Base-by-base conservation (phyloP, 805 yeast species). In the Cyberlindnera mycetangii region DNA sequence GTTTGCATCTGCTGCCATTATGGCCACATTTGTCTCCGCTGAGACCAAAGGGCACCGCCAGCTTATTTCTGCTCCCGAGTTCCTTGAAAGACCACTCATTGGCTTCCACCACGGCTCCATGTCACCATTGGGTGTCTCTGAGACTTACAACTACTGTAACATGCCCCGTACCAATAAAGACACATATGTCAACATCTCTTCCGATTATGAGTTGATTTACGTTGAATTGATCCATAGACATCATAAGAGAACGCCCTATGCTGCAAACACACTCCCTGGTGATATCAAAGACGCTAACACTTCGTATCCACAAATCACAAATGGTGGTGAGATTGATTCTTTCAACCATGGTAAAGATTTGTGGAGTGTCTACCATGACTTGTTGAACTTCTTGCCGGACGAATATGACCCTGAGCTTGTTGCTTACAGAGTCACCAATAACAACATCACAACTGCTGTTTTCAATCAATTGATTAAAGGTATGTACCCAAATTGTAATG, bases 201-300 rank as follows among this genome's bases (percentile, higher is more conserved):
- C 54, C 21, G 53, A 52, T 5, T 69, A 63, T 44, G 55, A 54
- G 25, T 41, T 70, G 35, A 51, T 58, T 12, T 69, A 67, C 41
- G 70, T 70, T 19, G 74, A 71, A 44, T 49, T 68, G 37, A 58
- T 70, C 19, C 76, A 71, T 48, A 65, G 75, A 27, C 75, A 71
- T 48, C 75, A 71, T 48, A 68, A 67, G 46, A 62, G 76, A 47
- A 68, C 75, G 1, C 66, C 73, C 16, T 71, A 71, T 51, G 56
- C 59, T 3, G 31, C 61, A 7, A 70, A 71, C 47, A 45, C 61
- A 24, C 58, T 65, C 27, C 70, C 72, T 30, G 51, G 57, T 32
- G 65, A 66, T 41, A 55, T 64, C 27, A 44, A 53, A 35, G 62
- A 57, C 28, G 54, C 56, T 28, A 59, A 58, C 45, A 58, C 54